phyloP scores from a whole-genome alignment of 257 asterid species.

The Nicotiana attenuata region DNA sequence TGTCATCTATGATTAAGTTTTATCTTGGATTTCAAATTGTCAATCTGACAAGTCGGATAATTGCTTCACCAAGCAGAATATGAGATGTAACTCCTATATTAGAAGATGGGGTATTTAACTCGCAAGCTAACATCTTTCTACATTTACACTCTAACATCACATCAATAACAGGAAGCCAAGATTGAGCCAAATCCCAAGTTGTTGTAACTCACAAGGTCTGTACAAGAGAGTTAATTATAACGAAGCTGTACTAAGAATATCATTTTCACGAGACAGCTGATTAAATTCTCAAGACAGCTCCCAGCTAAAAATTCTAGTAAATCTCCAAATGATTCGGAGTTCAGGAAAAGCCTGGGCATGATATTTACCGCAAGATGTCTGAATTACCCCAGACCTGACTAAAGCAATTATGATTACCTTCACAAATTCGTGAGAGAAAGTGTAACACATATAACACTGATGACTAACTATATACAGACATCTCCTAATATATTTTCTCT shows the following conservation, averaged over 20 bases:
- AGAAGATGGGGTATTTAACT: background rate
- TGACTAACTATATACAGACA: background rate
- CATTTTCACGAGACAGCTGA: background rate
- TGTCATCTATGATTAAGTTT: background rate
- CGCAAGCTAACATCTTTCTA: background rate
- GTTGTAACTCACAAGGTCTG: background rate
- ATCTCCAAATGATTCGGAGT: background rate
- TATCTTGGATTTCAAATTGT: background rate
- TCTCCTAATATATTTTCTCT: background rate
- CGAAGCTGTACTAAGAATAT: background rate
- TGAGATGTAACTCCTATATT: background rate
- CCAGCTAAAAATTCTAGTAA: background rate
- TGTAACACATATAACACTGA: background rate
- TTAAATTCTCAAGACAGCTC: background rate
- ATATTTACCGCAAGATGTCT: background rate
- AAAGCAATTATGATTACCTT: background rate
- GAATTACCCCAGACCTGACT: background rate
- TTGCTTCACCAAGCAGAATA: background rate
- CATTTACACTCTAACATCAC: background rate
- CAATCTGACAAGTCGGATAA: background rate
- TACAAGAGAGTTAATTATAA: slow-evolving; percentile 1
- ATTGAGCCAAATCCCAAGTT: background rate
- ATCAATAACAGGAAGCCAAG: background rate
- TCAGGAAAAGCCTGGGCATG: background rate
- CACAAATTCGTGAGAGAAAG: background rate